Percentiles rank a stretch among this genome's conserved stretches.
Evolutionary conservation across 306 rosid genomes (phyloP).

Genomic region (Acacia melanoxylon): DNA sequence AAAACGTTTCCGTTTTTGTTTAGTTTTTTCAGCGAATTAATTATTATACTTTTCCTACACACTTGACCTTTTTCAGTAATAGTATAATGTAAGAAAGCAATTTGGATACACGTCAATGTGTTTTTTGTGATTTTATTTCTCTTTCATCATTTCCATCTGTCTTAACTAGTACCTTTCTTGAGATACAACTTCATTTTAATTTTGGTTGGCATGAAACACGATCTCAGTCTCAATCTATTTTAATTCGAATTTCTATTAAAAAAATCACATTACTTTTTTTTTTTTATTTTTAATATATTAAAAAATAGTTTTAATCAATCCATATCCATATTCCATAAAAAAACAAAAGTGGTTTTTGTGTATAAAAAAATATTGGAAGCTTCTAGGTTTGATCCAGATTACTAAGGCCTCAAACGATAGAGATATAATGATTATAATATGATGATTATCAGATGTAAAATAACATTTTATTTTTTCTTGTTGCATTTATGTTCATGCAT

Average conservation of each 20-base stretch:
- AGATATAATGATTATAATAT: too few species aligned
- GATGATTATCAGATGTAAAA: too few species aligned
- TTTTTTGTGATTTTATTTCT: neutral
- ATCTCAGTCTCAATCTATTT: neutral
- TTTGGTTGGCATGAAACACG: neutral
- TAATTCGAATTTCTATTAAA: too few species aligned
- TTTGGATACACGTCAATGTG: neutral
- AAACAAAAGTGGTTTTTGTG: neutral
- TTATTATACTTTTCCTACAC: neutral
- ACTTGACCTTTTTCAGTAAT: neutral
- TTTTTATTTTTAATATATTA: neutral
- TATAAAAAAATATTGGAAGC: too few species aligned
- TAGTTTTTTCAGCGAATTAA: neutral
- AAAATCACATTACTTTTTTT: neutral
- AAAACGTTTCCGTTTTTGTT: neutral
- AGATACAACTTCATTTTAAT: neutral
- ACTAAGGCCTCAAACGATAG: too few species aligned
- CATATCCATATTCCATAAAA: neutral
- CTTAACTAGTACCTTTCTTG: neutral
- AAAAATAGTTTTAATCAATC: neutral
- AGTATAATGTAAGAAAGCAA: neutral
- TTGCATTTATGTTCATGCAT: too few species aligned
- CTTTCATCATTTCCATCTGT: neutral
- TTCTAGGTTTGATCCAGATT: too few species aligned
- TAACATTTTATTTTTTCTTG: too few species aligned